phyloP scores from a whole-genome alignment of 176 grass and related monocot genomes.

The Eleusine indica region DNA sequence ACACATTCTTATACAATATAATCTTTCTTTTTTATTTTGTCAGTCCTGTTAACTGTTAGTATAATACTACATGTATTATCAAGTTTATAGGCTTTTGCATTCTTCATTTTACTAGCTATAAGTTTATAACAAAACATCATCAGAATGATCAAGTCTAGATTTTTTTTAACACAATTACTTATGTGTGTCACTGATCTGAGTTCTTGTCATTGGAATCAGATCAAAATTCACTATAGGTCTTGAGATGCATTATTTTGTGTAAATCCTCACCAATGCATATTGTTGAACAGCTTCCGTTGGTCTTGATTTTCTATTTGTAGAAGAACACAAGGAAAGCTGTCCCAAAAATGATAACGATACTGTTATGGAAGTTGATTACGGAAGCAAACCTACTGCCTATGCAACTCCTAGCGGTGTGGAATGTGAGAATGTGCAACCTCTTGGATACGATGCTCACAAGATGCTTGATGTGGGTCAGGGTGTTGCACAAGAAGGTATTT shows the following conservation, averaged over 20 bases:
- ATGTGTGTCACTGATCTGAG: not conserved
- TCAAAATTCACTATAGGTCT: too few species aligned
- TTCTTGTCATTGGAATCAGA: too few species aligned
- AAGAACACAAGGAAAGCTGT: constrained; percentile 7
- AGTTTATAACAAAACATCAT: not conserved
- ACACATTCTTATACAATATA: not conserved
- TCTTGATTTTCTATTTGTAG: constrained; percentile 27
- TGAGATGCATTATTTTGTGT: too few species aligned
- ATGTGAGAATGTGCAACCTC: not conserved
- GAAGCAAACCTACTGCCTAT: not conserved
- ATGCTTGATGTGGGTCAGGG: not conserved
- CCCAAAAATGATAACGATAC: not conserved
- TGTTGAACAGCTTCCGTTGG: constrained; percentile 11
- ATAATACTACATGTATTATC: not conserved
- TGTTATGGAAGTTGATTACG: not conserved
- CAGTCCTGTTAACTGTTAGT: not conserved
- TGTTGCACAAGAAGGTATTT: constrained; percentile 17
- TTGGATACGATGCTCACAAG: constrained; percentile 1
- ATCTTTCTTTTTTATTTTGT: not conserved
- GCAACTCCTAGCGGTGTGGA: not conserved
- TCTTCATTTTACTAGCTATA: not conserved
- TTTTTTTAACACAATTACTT: not conserved
- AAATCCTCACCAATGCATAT: not conserved
- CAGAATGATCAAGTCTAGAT: not conserved
- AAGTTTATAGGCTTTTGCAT: not conserved